phyloP scores from a whole-genome alignment of 2,329 filamentous ascomycete genomes.

The Ophiostoma montium region DNA sequence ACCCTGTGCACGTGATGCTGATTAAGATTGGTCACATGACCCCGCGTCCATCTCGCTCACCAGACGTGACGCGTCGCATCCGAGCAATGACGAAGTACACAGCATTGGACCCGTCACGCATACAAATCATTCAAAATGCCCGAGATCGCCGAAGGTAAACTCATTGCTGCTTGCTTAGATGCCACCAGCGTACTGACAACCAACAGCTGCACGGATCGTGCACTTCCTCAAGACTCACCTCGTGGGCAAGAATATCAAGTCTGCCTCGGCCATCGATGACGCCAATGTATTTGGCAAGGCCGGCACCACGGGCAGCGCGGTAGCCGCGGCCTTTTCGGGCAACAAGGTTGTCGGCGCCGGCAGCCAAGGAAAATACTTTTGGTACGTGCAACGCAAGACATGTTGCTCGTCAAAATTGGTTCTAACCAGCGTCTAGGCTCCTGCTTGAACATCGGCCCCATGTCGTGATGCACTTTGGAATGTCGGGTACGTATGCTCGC shows the following conservation, averaged over 20 bases:
- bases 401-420: too few relatives aligned
- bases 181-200: neutral
- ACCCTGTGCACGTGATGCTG: neutral
- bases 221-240: slow-evolving; percentile 72
- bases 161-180: too few relatives aligned
- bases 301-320: slow-evolving; percentile 61
- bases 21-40: slow-evolving; percentile 17
- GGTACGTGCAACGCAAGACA: slow-evolving; percentile 28
- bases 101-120: too few relatives aligned
- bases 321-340: slow-evolving; percentile 59
- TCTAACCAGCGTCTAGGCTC: slow-evolving; percentile 15
- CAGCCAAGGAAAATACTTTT: slow-evolving; percentile 96
- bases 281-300: slow-evolving; percentile 80
- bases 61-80: neutral
- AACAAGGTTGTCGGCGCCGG: slow-evolving; percentile 56
- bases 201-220: slow-evolving; percentile 53
- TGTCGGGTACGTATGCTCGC: slow-evolving; percentile 35
- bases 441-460: slow-evolving; percentile 68
- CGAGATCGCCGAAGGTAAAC: slow-evolving; percentile 43
- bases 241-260: slow-evolving; percentile 66
- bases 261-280: slow-evolving; percentile 63
- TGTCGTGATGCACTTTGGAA: slow-evolving; percentile 77
- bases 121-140: slow-evolving; percentile 35
- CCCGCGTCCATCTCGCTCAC: slow-evolving; percentile 18
- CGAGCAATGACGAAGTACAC: too few relatives aligned